Percentiles rank a stretch among this genome's conserved stretches.
phyloP scores from a whole-genome alignment of 495 filamentous ascomycete genomes.

The Physcia stellaris region DNA sequence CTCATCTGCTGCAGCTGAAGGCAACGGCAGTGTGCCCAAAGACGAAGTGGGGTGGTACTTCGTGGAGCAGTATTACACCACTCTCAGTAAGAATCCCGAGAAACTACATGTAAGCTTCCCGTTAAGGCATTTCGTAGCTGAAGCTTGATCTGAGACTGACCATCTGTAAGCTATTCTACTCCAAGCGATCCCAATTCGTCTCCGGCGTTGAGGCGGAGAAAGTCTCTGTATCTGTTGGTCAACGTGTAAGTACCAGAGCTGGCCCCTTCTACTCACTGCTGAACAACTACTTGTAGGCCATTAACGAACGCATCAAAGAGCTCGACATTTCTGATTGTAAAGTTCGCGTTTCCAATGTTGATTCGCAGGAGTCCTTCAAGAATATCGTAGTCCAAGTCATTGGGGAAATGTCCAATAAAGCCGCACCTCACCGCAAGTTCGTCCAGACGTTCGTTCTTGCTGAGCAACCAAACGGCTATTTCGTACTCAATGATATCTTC shows the following conservation, averaged over 20 bases:
- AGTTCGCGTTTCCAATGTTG: conserved; percentile 94
- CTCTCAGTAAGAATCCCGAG: conserved; percentile 82
- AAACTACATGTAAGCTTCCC: conserved; percentile 64
- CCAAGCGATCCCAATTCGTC: conserved; percentile 68
- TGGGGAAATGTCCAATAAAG: conserved; percentile 92
- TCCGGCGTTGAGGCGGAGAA: conserved; percentile 79
- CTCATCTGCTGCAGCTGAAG: conserved; percentile 25
- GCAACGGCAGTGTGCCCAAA: conserved; percentile 39
- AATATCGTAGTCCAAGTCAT: conserved; percentile 96
- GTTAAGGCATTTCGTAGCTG: background rate
- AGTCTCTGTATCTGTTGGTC: conserved; percentile 67
- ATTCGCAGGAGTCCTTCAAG: conserved; percentile 81
- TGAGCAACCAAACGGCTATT: conserved; percentile 92
- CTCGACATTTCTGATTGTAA: conserved; percentile 96
- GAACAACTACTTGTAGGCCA: conserved; percentile 45
- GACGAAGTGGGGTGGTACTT: conserved; percentile 98
- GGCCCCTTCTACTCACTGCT: conserved; percentile 3
- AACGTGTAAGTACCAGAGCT: conserved; percentile 49
- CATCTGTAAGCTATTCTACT: conserved; percentile 55
- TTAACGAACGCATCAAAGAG: conserved; percentile 83
- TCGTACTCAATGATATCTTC: conserved; percentile 96
- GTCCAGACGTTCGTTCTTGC: conserved; percentile 97
- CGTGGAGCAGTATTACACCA: conserved; percentile 98
- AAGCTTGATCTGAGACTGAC: conserved; percentile 3
- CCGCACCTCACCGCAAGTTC: conserved; percentile 80